A percentile compares a stretch with the other conserved stretches of the same genome.
Evolutionary conservation across 176 grass and related monocot species (phyloP).

Genomic region (Microstegium vimineum): DNA sequence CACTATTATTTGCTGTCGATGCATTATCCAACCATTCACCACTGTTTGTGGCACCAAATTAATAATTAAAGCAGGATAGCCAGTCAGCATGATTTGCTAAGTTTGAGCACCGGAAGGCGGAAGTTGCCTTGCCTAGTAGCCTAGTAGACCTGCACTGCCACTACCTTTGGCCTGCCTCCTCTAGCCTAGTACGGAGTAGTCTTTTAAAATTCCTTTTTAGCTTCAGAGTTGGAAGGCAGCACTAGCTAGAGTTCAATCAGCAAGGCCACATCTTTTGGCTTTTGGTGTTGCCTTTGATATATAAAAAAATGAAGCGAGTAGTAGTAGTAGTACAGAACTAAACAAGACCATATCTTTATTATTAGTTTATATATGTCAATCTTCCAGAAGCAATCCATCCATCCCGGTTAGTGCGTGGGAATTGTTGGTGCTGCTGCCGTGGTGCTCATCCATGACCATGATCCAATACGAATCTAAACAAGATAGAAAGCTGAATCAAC

Average conservation of each 20-base stretch:
- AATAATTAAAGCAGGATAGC: background rate
- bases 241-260: background rate
- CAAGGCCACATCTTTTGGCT: slow-evolving; percentile 2
- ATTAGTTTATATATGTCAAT: background rate
- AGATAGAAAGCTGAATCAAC: background rate
- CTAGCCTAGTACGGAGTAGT: no score
- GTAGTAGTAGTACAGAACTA: background rate
- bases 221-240: background rate
- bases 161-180: background rate
- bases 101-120: background rate
- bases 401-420: slow-evolving; percentile 5
- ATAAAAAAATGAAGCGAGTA: background rate
- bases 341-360: slow-evolving; percentile 15
- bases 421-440: background rate
- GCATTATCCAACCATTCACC: background rate
- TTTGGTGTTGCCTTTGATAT: background rate
- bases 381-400: background rate
- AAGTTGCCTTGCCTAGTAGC: background rate
- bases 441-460: background rate
- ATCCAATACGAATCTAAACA: background rate
- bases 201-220: slow-evolving; percentile 3
- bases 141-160: background rate
- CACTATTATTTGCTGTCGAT: background rate
- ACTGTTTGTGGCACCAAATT: background rate
- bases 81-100: background rate